These are phyloP conservation scores for Penicillium crustosum DNA, from an alignment of 2,329 filamentous ascomycete genomes.

Conservation along the genomic window DNA sequence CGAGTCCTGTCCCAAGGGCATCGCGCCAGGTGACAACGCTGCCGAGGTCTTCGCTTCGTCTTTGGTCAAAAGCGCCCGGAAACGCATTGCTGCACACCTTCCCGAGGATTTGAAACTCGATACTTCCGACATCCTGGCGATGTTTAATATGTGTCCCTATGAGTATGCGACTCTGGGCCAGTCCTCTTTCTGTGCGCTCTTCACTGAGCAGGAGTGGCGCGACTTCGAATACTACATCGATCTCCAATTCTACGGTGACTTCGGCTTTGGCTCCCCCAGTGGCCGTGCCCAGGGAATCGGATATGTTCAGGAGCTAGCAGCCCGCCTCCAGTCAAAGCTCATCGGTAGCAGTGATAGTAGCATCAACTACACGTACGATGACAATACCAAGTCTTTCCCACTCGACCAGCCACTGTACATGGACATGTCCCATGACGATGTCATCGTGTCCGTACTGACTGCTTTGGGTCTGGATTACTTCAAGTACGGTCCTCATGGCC, in stretches of 20 bases:
- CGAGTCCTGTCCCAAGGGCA: conserved; percentile 35
- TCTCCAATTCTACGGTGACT: conserved; percentile 50
- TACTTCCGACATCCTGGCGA: conserved; percentile 51
- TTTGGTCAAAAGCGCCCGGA: conserved; percentile 47
- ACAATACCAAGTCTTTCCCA: conserved; percentile 48
- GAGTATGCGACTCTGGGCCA: conserved; percentile 51
- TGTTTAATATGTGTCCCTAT: conserved; percentile 56
- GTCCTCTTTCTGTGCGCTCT: conserved; percentile 55
- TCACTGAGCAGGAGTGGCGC: conserved; percentile 55
- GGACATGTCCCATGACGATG: conserved; percentile 55
- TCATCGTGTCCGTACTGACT: conserved; percentile 50
- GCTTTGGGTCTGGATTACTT: conserved; percentile 57
- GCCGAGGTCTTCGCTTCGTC: conserved; percentile 44
- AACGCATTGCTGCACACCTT: conserved; percentile 48
- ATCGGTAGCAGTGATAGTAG: conserved; percentile 51
- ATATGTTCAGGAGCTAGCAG: conserved; percentile 53
- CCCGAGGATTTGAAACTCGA: conserved; percentile 51
- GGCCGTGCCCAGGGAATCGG: conserved; percentile 54
- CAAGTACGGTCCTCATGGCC: conserved; percentile 26
- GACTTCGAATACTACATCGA: conserved; percentile 55
- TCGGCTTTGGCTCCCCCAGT: conserved; percentile 50
- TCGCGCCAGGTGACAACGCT: conserved; percentile 15
- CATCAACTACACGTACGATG: conserved; percentile 51
- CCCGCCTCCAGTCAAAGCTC: conserved; percentile 48
- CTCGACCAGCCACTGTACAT: conserved; percentile 51